phyloP scores from a whole-genome alignment of 257 asterid genomes.

The Paulownia fortunei region DNA sequence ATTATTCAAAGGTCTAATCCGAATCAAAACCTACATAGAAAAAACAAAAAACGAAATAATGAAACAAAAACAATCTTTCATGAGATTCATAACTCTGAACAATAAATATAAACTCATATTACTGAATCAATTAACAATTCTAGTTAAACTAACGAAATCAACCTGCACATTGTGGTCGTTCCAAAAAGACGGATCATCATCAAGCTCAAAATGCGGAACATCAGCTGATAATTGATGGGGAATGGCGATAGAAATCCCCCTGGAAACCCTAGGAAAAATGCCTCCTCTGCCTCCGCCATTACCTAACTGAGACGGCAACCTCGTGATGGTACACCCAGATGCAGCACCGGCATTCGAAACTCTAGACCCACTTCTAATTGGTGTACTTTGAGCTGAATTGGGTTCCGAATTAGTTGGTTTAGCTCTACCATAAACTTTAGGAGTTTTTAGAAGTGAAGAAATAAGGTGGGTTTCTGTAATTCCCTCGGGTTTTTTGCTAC shows the following conservation, averaged over 20 bases:
- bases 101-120: background rate
- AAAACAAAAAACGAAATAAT: background rate
- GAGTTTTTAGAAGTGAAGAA: conserved; percentile 41
- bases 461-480: conserved; percentile 33
- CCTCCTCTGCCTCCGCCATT: conserved; percentile 45
- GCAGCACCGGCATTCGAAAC: conserved; percentile 41
- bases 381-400: conserved; percentile 64
- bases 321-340: conserved; percentile 33
- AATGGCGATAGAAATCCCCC: conserved; percentile 41
- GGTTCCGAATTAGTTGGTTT: conserved; percentile 50
- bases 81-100: background rate
- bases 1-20: conserved; percentile 73
- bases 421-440: conserved; percentile 40
- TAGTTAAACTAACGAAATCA: background rate
- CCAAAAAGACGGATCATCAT: conserved; percentile 70
- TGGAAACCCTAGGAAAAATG: conserved; percentile 43
- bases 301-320: conserved; percentile 42
- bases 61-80: background rate
- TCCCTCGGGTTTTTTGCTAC: conserved; percentile 34
- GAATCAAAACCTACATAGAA: conserved; percentile 67
- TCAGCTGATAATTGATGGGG: conserved; percentile 40
- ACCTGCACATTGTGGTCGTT: conserved; percentile 92
- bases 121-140: background rate
- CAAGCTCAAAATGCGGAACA: conserved; percentile 68
- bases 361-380: conserved; percentile 43